Conservation (phyloP, 2,329 filamentous ascomycete species). For the Diaporthe sp. region DNA sequence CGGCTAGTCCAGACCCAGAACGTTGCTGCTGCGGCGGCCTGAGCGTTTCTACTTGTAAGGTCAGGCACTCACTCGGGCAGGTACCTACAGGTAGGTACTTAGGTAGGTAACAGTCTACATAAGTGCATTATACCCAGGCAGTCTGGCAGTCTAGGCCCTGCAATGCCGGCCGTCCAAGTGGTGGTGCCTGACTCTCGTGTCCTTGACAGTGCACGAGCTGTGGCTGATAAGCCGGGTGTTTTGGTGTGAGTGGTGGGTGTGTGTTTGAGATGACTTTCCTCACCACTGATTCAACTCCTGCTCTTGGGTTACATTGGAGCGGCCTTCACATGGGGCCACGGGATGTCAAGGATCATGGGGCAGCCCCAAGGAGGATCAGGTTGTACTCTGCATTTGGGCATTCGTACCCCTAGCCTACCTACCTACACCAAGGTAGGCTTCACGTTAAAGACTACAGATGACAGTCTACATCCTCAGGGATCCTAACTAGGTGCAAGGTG, state of each 20-base stretch:
- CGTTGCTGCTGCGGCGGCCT: background rate
- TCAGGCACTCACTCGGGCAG: background rate
- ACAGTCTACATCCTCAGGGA: background rate
- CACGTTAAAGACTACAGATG: too few species aligned
- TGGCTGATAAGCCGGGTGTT: slow-evolving; percentile 29
- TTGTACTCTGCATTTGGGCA: slow-evolving; percentile 6
- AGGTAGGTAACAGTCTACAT: too few species aligned
- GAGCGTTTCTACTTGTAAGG: background rate
- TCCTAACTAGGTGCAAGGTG: background rate
- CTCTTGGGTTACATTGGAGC: slow-evolving; percentile 23
- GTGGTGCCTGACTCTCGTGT: slow-evolving; percentile 15
- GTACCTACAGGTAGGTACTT: background rate
- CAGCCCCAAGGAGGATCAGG: background rate
- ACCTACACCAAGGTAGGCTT: too few species aligned
- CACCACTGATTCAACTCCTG: slow-evolving; percentile 30
- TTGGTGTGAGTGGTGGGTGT: slow-evolving; percentile 7
- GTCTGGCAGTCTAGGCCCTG: slow-evolving; percentile 1
- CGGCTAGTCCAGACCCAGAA: slow-evolving; percentile 8
- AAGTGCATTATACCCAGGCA: background rate
- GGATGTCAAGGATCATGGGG: slow-evolving; percentile 22
- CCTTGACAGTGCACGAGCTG: slow-evolving; percentile 15
- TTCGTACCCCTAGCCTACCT: background rate
- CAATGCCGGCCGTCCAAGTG: background rate
- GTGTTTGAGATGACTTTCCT: slow-evolving; percentile 12
- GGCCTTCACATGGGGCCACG: slow-evolving; percentile 19